Percentiles rank a stretch among this genome's conserved stretches.
These are phyloP conservation scores for Aureoboletus auriporus DNA, from an alignment of 768 basidiomycete genomes.

Conservation along the genomic window DNA sequence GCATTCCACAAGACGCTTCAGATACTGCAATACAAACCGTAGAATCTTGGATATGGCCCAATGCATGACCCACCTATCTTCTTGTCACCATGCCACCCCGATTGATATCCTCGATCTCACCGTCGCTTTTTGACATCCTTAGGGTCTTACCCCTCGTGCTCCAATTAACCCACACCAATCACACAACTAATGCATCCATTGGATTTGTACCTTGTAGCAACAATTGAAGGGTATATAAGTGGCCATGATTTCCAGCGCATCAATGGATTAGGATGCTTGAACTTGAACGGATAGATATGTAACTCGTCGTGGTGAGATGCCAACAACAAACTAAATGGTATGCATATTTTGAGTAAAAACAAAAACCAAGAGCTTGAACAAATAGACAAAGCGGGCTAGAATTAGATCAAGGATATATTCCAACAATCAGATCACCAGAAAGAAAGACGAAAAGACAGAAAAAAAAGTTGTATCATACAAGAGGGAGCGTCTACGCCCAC, in stretches of 20 bases:
- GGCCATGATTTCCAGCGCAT: slow-evolving; percentile 20
- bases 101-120: slow-evolving; percentile 16
- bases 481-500: slow-evolving; percentile 53
- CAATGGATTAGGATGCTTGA: slow-evolving; percentile 8
- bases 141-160: slow-evolving; percentile 2
- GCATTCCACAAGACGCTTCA: slow-evolving; percentile 64
- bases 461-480: slow-evolving; percentile 4
- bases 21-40: slow-evolving; percentile 62
- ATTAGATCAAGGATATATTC: slow-evolving; percentile 25
- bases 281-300: slow-evolving; percentile 1
- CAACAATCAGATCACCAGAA: slow-evolving; percentile 6
- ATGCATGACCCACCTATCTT: slow-evolving; percentile 7
- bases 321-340: slow-evolving; percentile 11
- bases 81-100: slow-evolving; percentile 1
- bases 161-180: slow-evolving; percentile 17
- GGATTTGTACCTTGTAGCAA: slow-evolving; percentile 37
- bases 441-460: slow-evolving; percentile 1
- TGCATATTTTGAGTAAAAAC: slow-evolving; percentile 4
- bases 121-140: background rate
- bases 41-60: slow-evolving; percentile 74
- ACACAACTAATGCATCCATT: slow-evolving; percentile 34
- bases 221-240: slow-evolving; percentile 36
- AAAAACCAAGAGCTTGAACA: background rate
- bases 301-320: background rate
- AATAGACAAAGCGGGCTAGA: background rate